Base-by-base conservation (phyloP, 179 eudicot species). In the Beta corolliflora region DNA sequence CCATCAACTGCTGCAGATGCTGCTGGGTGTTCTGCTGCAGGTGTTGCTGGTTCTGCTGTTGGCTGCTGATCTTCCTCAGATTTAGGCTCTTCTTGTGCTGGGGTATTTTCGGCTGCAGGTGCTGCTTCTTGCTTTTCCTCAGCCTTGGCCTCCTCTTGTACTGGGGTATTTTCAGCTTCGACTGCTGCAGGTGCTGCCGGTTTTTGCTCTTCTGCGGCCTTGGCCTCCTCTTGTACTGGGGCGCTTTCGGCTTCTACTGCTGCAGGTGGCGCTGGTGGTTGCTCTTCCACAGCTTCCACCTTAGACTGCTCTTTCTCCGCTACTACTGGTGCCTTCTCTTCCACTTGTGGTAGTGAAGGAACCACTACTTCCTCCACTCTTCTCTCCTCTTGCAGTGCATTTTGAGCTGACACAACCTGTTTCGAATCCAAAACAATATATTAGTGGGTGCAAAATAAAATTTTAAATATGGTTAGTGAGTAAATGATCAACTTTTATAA, bases 361-460 rank as follows among this genome's bases (percentile, higher is more conserved):
- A 83, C 80, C 65, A 19, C 59, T 64, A 79, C 23, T 23, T 83
- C 84, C 74, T 83, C 83, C 56, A 71, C 66, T 65, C 60, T 83
- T 67, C 85, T 83, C 81, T 87, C 84, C 65, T 76, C 74, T 46
- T 53, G 83, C 74, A 81, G 76, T 78, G 88, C 88, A 76, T 80
- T 55, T 45, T 86, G 84, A 72, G 83, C 88, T 71, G 88, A 85
- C 50, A 70, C 89, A 83, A 89, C 89, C 91, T 89, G 81, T 83
- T 36, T 36, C 41, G 41, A 3, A 36, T 36, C 41, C 41, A 36
- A 2, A 36, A 36, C 41, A 36, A 36, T 36, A 36, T 36, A 36
- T 36, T 36, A 36, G 41, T 36, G 41, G 41, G 41, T 36, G 41
- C 41, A 3, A 1, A 3, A 36, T 36, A 36, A 36, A 36, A 36